Evolutionary conservation across 169 alveolate species (phyloP), one percentile per base, ranked within the genome.

Genomic region (Cryptosporidium canis): DNA sequence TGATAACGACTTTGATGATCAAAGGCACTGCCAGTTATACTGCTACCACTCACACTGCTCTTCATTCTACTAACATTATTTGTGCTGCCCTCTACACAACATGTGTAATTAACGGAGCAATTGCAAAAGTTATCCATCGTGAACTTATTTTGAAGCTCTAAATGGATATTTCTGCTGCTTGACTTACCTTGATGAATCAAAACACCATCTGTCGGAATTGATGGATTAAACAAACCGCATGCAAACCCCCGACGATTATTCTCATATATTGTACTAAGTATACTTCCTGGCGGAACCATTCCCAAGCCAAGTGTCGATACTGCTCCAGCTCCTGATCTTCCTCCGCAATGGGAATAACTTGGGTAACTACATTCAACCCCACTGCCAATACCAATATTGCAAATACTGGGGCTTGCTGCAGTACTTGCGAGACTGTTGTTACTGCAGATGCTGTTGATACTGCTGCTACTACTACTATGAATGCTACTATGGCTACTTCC

Each of bases 181-280:
- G 63, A 51, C 63, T 51, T 51, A 51, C 63, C 63, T n/a, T 51
- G 63, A 14, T 65, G 45, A 31, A 67, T n/a, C n/a, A 67, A n/a
- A 24, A 16, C 72, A 58, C 87, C 87, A 61, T 77, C 87, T 7
- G 87, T 77, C 31, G 87, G 87, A 77, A 77, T 77, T 27, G 77
- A 56, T 48, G 87, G 87, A 61, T 61, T 77, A 39, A 77, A 77
- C 24, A 77, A 55, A 41, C 87, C 87, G 43, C 87, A 77, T 56
- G 71, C 87, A 61, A 77, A 77, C 29, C 87, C 87, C 18, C 72
- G 70, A 24, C 55, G 68, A 44, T 56, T 77, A 56, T 51, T 56
- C 21, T 72, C 85, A 37, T 72, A 72, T 16, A 24, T 72, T n/a
- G 11, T 21, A 27, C 58, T 55, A n/a, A 72, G 31, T 18, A 72